Evolutionary conservation across 768 basidiomycete species (phyloP), one percentile per base, ranked within the genome.

Genomic region (Russula sp.): DNA sequence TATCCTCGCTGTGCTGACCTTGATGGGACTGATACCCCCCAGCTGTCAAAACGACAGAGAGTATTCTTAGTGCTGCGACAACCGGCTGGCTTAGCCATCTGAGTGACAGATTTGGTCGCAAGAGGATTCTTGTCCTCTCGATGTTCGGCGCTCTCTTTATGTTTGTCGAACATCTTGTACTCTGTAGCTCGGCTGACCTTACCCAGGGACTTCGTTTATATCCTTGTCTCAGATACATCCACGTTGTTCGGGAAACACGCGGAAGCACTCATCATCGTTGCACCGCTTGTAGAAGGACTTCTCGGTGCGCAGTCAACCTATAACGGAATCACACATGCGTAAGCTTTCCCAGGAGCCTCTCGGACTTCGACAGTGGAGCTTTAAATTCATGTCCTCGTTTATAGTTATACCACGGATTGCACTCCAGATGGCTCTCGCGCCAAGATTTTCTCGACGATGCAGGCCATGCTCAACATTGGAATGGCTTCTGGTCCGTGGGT

Each of bases 131-230:
- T 14, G 42, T 40, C 40, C 51, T 69, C 24, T 59, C 66, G 24
- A 68, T 69, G 67, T 69, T 69, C 51, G 68, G 68, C 32, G 68
- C 68, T n/a, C 54, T 68, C 26, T 69, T 69, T 50, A 69, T 69
- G 68, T 69, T 30, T 7, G 68, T 61, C 32, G 13, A 40, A 22
- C 36, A 14, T 10, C n/a, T 40, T 42, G 5, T 24, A 36, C 44
- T 14, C 16, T 16, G 20, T 32, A 55, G 18, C 24, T 40, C 18
- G 34, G n/a, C 44, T 58, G 36, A 66, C 44, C 16, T 34, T 50
- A 6, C 9, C 22, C 61, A 69, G 68, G 68, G 68, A 69, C 46
- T 62, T 69, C 26, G 10, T 69, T 24, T 69, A 69, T 50, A 69
- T 69, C 49, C 68, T 69, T 42, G 68, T 69, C 34, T 69, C 68